These are phyloP conservation scores for Basidiobolus meristosporus DNA, from an alignment of 371 early-diverging fungal genomes.

Conservation along the genomic window DNA sequence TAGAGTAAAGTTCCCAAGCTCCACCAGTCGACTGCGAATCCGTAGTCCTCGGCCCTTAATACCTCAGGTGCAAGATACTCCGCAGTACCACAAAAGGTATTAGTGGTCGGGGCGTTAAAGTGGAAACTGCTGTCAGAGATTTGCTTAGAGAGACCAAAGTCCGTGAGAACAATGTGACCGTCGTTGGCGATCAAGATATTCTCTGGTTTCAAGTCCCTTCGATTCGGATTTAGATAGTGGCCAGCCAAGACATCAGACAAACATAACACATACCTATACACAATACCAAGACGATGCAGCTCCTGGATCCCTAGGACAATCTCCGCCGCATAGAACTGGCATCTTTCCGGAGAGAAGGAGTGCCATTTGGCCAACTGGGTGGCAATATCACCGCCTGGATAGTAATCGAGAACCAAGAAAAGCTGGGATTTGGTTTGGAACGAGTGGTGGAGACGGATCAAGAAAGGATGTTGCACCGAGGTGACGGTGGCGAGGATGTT, in stretches of 20 bases:
- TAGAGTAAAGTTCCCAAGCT: conserved; percentile 85
- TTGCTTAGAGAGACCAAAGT: conserved; percentile 70
- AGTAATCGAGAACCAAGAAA: conserved; percentile 70
- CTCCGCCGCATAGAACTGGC: conserved; percentile 74
- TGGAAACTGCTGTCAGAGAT: conserved; percentile 10
- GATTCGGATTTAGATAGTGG: neutral
- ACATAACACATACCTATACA: conserved; percentile 36
- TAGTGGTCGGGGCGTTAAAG: conserved; percentile 8
- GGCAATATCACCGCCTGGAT: conserved; percentile 67
- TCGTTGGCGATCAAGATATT: conserved; percentile 52
- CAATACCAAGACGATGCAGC: conserved; percentile 68
- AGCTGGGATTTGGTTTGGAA: conserved; percentile 49
- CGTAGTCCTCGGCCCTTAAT: conserved; percentile 55
- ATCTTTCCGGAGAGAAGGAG: conserved; percentile 45
- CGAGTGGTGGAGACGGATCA: conserved; percentile 45
- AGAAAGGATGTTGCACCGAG: conserved; percentile 36
- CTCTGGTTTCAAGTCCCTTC: conserved; percentile 63
- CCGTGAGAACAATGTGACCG: conserved; percentile 76
- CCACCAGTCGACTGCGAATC: conserved; percentile 91
- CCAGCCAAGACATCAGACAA: neutral
- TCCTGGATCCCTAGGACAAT: conserved; percentile 65
- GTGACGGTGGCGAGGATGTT: conserved; percentile 37
- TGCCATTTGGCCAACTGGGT: conserved; percentile 46
- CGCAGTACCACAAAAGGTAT: conserved; percentile 90
- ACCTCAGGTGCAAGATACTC: conserved; percentile 91